A percentile compares a stretch with the other conserved stretches of the same genome.
Evolutionary conservation across 2,329 filamentous ascomycete genomes (phyloP).

Genomic region (Botrytis cinerea): DNA sequence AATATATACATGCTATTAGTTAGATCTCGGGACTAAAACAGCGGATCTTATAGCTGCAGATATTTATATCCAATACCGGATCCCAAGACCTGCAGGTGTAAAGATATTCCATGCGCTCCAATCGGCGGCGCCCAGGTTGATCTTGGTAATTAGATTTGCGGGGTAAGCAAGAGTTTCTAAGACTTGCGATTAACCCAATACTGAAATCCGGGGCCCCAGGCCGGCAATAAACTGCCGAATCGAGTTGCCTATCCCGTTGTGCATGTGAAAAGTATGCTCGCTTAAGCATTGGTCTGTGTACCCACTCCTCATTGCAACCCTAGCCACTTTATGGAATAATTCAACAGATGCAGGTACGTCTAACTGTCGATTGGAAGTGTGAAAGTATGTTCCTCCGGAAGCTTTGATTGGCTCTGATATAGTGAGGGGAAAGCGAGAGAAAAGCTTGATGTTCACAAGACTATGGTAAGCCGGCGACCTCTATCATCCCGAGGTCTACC

Average conservation of each 20-base stretch:
- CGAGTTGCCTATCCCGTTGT: neutral
- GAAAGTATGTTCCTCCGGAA: neutral
- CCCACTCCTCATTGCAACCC: neutral
- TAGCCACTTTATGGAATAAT: conserved; percentile 1
- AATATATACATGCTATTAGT: neutral
- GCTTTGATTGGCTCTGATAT: neutral
- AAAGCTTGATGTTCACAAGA: neutral
- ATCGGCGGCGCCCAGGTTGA: neutral
- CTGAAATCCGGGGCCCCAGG: neutral
- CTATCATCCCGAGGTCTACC: neutral
- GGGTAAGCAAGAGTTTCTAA: neutral
- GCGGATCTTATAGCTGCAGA: neutral
- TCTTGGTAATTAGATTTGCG: neutral
- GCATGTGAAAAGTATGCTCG: neutral
- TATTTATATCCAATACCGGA: neutral
- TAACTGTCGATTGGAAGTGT: neutral
- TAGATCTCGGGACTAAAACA: neutral
- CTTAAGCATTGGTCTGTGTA: neutral
- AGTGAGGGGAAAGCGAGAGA: neutral
- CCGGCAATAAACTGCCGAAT: neutral
- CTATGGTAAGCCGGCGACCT: neutral
- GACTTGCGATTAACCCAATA: neutral
- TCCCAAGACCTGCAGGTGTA: neutral
- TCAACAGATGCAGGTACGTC: neutral
- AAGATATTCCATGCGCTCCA: conserved; percentile 6